Conservation (phyloP, 2,329 filamentous ascomycete species). For the Metarhizium guizhouense region DNA sequence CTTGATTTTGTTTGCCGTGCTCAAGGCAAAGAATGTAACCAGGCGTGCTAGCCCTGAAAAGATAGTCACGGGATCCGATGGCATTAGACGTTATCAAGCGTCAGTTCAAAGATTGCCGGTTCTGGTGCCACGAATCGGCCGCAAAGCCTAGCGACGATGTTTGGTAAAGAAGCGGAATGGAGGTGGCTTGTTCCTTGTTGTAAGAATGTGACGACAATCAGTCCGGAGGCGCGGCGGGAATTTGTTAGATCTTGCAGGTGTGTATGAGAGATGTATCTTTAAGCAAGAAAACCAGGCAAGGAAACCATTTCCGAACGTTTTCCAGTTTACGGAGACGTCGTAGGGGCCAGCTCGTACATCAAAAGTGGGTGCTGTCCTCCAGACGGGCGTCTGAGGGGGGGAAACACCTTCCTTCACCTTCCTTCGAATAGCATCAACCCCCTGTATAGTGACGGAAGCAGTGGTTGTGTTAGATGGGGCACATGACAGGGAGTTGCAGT, state of each 20-base stretch:
- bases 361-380: conserved; percentile 3
- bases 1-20: not conserved
- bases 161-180: not conserved
- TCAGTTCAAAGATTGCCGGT: not conserved
- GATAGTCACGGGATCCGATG: not conserved
- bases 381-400: conserved; percentile 1
- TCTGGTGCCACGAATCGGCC: not conserved
- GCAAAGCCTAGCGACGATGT: not conserved
- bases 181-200: not conserved
- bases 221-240: not conserved
- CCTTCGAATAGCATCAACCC: conserved; percentile 2
- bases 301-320: not conserved
- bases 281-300: not conserved
- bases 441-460: not conserved
- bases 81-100: not conserved
- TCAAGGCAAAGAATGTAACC: not conserved
- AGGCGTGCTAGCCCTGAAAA: not conserved
- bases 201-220: not conserved
- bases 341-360: not conserved
- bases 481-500: conserved; percentile 1
- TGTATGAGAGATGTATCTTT: conserved; percentile 1
- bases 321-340: not conserved
- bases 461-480: conserved; percentile 1
- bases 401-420: not conserved
- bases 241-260: not conserved